Evolutionary conservation across 345 rosid genomes (phyloP).

Genomic region (Aethionema arabicum): DNA sequence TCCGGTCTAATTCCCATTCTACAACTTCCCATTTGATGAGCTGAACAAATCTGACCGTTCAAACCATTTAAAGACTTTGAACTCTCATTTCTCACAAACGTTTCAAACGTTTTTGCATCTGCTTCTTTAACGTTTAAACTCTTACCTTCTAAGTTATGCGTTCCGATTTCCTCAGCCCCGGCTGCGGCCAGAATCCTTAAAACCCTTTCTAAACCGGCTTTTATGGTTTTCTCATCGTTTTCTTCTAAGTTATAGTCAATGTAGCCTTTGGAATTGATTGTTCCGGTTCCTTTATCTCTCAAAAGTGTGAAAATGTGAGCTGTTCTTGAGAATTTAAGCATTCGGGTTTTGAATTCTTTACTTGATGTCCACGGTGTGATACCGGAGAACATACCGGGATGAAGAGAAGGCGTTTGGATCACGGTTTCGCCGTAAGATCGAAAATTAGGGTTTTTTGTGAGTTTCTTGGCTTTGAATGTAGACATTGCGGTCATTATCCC

Average conservation of each 20-base stretch:
- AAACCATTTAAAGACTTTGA: constrained; percentile 45
- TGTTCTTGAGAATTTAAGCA: constrained; percentile 66
- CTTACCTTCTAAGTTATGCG: constrained; percentile 56
- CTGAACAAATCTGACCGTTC: constrained; percentile 57
- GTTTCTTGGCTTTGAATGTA: constrained; percentile 37
- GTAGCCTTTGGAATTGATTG: constrained; percentile 38
- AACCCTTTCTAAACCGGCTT: constrained; percentile 57
- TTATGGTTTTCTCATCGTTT: constrained; percentile 52
- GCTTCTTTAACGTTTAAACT: constrained; percentile 49
- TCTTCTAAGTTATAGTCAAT: constrained; percentile 50
- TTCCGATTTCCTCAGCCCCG: constrained; percentile 81
- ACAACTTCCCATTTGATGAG: constrained; percentile 95
- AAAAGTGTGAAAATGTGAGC: constrained; percentile 63
- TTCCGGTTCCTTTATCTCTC: constrained; percentile 72
- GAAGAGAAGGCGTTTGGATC: constrained; percentile 76
- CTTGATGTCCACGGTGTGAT: constrained; percentile 78
- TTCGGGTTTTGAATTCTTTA: constrained; percentile 53
- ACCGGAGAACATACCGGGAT: constrained; percentile 77
- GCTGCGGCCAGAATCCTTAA: constrained; percentile 70
- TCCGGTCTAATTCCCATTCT: constrained; percentile 67
- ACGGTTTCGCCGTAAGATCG: constrained; percentile 55
- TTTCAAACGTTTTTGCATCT: constrained; percentile 45
- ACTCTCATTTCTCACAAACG: constrained; percentile 68
- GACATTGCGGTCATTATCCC: constrained; percentile 92
- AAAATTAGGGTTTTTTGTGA: not conserved